Conservation (phyloP, 805 yeast genomes). For the Komagataella mondaviorum region DNA sequence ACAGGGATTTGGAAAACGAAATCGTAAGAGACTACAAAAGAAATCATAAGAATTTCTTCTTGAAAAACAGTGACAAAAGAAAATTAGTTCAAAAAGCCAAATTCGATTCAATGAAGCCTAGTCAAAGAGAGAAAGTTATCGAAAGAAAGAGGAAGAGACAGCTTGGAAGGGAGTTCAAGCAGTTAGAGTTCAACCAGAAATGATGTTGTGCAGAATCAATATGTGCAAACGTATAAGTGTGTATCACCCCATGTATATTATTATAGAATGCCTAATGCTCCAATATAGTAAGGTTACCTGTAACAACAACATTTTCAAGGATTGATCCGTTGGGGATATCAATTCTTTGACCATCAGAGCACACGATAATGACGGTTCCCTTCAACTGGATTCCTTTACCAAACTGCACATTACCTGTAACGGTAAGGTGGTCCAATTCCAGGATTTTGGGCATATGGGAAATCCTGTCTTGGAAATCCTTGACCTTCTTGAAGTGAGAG, state of each 20-base stretch:
- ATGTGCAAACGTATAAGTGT: background rate
- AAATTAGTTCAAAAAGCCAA: slow-evolving; percentile 67
- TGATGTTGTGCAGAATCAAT: background rate
- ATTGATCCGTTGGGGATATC: slow-evolving; percentile 96
- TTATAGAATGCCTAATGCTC: slow-evolving; percentile 45
- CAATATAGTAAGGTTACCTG: slow-evolving; percentile 89
- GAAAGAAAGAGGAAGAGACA: slow-evolving; percentile 81
- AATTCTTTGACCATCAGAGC: slow-evolving; percentile 92
- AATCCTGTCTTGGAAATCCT: slow-evolving; percentile 79
- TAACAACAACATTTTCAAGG: slow-evolving; percentile 91
- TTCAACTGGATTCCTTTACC: slow-evolving; percentile 86
- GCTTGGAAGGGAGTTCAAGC: slow-evolving; percentile 67
- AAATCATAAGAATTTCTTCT: slow-evolving; percentile 35
- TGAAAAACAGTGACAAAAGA: slow-evolving; percentile 59
- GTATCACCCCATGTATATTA: background rate
- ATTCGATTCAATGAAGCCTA: slow-evolving; percentile 58
- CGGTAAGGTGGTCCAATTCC: slow-evolving; percentile 93
- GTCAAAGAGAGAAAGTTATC: slow-evolving; percentile 68
- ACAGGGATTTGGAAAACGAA: slow-evolving; percentile 61
- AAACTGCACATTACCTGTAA: slow-evolving; percentile 88
- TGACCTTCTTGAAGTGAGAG: slow-evolving; percentile 91
- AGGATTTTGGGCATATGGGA: slow-evolving; percentile 93
- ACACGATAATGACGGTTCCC: slow-evolving; percentile 96
- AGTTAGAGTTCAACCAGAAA: slow-evolving; percentile 14
- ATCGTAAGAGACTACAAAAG: slow-evolving; percentile 49